Evolutionary conservation across 345 rosid genomes (phyloP).

Genomic region (Nasturtium officinale): DNA sequence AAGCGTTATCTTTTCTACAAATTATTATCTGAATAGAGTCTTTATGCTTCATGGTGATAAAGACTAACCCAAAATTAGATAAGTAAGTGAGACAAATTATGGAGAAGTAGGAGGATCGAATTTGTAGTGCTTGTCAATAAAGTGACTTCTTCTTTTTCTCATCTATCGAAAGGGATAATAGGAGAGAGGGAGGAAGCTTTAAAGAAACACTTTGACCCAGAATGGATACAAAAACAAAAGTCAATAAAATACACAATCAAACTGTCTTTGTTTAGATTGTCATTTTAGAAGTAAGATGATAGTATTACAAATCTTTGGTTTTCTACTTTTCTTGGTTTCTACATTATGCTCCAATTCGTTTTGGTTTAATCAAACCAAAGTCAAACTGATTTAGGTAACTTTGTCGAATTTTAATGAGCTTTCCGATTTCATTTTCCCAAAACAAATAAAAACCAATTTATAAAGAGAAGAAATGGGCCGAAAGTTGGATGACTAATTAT

Average conservation of each 20-base stretch:
- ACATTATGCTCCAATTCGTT: no score
- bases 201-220: slow-evolving; percentile 42
- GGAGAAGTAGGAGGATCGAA: slow-evolving; percentile 61
- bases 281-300: slow-evolving; percentile 31
- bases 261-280: slow-evolving; percentile 5
- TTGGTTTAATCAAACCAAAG: no score
- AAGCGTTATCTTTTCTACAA: slow-evolving; percentile 18
- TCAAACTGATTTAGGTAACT: no score
- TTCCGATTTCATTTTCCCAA: no score
- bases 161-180: slow-evolving; percentile 28
- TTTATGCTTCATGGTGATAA: slow-evolving; percentile 37
- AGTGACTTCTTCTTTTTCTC: slow-evolving; percentile 33
- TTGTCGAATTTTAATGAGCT: no score
- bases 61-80: slow-evolving; percentile 38
- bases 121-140: slow-evolving; percentile 80
- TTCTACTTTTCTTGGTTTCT: not conserved
- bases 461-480: no score
- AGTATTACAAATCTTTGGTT: slow-evolving; percentile 23
- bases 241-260: slow-evolving; percentile 39
- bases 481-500: no score
- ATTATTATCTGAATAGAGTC: slow-evolving; percentile 26
- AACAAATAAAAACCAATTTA: no score
- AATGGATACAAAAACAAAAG: slow-evolving; percentile 35
- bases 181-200: slow-evolving; percentile 42
- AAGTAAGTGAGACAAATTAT: not conserved